These are phyloP conservation scores for Amphibolis antarctica DNA, from an alignment of 106 monocot species.

Conservation along the genomic window DNA sequence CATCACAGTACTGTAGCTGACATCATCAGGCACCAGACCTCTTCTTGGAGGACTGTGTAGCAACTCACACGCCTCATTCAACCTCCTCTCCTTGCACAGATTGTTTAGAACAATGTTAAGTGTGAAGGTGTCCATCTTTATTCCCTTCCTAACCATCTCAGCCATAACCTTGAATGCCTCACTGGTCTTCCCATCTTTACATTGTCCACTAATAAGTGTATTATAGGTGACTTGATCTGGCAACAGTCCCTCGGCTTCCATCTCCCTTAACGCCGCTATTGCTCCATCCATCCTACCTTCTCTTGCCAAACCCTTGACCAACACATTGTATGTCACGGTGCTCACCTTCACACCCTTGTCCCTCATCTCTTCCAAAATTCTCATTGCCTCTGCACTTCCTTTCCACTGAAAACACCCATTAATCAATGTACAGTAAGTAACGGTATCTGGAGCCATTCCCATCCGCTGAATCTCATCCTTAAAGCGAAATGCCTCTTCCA, in stretches of 20 bases:
- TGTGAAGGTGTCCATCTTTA: constrained; percentile 87
- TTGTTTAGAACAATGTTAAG: constrained; percentile 57
- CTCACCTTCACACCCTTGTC: constrained; percentile 34
- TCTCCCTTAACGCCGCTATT: constrained; percentile 34
- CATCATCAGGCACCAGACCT: constrained; percentile 68
- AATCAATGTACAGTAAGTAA: constrained; percentile 75
- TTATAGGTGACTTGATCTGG: constrained; percentile 80
- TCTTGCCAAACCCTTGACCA: constrained; percentile 60
- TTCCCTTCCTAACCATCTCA: constrained; percentile 47
- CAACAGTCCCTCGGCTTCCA: constrained; percentile 52
- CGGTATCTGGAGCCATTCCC: constrained; percentile 36
- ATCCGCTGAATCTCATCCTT: constrained; percentile 65
- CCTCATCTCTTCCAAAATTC: constrained; percentile 55
- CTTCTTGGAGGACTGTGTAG: constrained; percentile 51
- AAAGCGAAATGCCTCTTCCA: constrained; percentile 61
- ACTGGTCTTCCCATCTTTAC: constrained; percentile 32
- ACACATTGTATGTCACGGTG: constrained; percentile 55
- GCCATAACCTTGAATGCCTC: constrained; percentile 40
- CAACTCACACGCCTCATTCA: constrained; percentile 51
- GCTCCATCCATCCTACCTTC: constrained; percentile 78
- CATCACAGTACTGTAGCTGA: constrained; percentile 79
- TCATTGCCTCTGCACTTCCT: constrained; percentile 28
- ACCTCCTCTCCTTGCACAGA: constrained; percentile 65
- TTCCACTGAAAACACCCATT: constrained; percentile 54
- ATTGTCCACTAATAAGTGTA: constrained; percentile 63